Evolutionary conservation across 2,329 filamentous ascomycete species (phyloP).

Genomic region (Stemphylium vesicarium): DNA sequence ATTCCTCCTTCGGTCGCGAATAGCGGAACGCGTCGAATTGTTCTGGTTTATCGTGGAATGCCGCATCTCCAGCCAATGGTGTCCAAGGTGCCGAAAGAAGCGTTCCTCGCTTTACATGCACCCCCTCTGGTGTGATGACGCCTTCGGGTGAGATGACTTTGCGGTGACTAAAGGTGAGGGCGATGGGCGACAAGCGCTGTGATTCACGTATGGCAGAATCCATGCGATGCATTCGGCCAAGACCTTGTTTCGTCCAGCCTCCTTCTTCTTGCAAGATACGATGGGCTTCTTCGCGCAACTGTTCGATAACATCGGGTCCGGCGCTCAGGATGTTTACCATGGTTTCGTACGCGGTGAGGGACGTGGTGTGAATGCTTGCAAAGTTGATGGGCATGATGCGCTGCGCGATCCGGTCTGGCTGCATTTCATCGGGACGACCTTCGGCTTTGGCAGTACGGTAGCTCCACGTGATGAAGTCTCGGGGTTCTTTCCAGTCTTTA

Average conservation of each 20-base stretch:
- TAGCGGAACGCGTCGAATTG: slow-evolving; percentile 35
- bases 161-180: slow-evolving; percentile 55
- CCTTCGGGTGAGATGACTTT: slow-evolving; percentile 68
- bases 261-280: slow-evolving; percentile 44
- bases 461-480: slow-evolving; percentile 65
- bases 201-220: slow-evolving; percentile 63
- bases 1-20: slow-evolving; percentile 29
- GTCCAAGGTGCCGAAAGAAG: slow-evolving; percentile 27
- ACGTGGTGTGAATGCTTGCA: slow-evolving; percentile 65
- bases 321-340: slow-evolving; percentile 28
- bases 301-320: slow-evolving; percentile 21
- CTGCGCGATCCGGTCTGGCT: slow-evolving; percentile 58
- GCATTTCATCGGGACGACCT: slow-evolving; percentile 52
- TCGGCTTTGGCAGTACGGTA: slow-evolving; percentile 60
- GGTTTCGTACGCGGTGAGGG: slow-evolving; percentile 57
- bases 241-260: slow-evolving; percentile 56
- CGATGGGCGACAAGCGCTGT: slow-evolving; percentile 58
- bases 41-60: slow-evolving; percentile 20
- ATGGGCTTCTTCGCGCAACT: slow-evolving; percentile 54
- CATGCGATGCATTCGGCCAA: slow-evolving; percentile 54
- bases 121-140: slow-evolving; percentile 79
- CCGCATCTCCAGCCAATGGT: slow-evolving; percentile 23
- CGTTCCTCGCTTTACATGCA: slow-evolving; percentile 24
- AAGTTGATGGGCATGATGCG: slow-evolving; percentile 64
- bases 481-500: slow-evolving; percentile 54